Evolutionary conservation across 768 basidiomycete genomes (phyloP), one percentile per base, ranked within the genome.

Genomic region (Solioccasus polychromus): DNA sequence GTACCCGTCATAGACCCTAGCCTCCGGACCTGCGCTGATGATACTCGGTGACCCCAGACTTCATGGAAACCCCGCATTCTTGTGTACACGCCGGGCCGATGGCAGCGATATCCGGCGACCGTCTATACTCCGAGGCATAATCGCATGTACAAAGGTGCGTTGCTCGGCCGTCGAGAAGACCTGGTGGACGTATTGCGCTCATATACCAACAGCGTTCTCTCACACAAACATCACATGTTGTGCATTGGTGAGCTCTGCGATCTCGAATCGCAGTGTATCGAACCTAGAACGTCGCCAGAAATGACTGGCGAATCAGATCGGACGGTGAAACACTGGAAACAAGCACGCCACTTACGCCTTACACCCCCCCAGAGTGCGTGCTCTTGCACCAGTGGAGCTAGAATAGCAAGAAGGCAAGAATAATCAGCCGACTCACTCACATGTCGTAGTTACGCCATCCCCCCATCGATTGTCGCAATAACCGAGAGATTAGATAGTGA

Each of bases 381-480:
- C 18, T 23, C 32, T 32, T 14, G 11, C 26, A 17, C 25, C 14
- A 31, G 28, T 44, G 26, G 25, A 20, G 18, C 18, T 19, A 52
- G 25, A 54, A 53, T 45, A 45, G 52, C 30, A 24, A 57, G 32
- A 36, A 8, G 28, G 7, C 45, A 41, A 41, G 43, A 48, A 55
- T 42, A 36, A 44, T 44, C 44, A 5, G 11, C 28, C 28, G 28
- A 28, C 28, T 28, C 28, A 35, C 44, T 53, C 55, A 52, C 55
- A 55, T 48, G 54, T 28, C 10, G 18, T 35, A 45, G 44, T 63
- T 53, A 53, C 58, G 58, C 50, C 52, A 60, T 63, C 34, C 34
- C 28, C 8, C 15, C 35, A 14, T 45, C 23, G 8, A 24, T 12
- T 54, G 39, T 37, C 51, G 58, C 41, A 54, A 55, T n/a, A 22